Evolutionary conservation across 768 basidiomycete genomes (phyloP).

Genomic region (Leccinum sublutescens): DNA sequence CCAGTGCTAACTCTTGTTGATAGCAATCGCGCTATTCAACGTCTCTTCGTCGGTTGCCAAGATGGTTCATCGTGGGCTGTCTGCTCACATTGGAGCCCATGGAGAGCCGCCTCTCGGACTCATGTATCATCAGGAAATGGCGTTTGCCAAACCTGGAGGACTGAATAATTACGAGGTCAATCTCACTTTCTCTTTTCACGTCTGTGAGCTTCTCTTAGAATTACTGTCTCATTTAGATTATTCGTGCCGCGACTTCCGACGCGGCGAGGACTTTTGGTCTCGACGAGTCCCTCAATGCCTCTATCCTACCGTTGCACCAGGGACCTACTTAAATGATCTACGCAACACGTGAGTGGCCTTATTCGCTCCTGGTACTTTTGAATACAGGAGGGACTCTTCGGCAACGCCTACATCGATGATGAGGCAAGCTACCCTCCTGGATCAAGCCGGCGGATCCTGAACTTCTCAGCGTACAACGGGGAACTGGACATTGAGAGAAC

Average conservation of each 20-base stretch:
- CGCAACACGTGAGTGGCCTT: slow-evolving; percentile 63
- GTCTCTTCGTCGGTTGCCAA: slow-evolving; percentile 65
- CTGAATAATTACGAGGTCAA: slow-evolving; percentile 67
- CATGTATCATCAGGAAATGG: slow-evolving; percentile 79
- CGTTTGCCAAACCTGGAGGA: slow-evolving; percentile 60
- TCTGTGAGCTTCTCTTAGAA: background rate
- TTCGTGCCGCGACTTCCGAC: slow-evolving; percentile 65
- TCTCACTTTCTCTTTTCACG: background rate
- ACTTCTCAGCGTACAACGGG: slow-evolving; percentile 38
- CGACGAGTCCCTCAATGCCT: slow-evolving; percentile 43
- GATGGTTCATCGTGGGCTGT: slow-evolving; percentile 63
- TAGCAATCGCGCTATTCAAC: slow-evolving; percentile 67
- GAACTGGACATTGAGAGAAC: slow-evolving; percentile 38
- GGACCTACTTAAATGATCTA: slow-evolving; percentile 64
- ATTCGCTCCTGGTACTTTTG: slow-evolving; percentile 59
- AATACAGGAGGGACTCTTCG: slow-evolving; percentile 49
- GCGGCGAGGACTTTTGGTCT: slow-evolving; percentile 70
- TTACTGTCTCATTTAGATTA: slow-evolving; percentile 40
- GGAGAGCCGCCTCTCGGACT: slow-evolving; percentile 69
- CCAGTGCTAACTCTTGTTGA: background rate
- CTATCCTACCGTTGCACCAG: slow-evolving; percentile 61
- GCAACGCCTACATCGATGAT: slow-evolving; percentile 68
- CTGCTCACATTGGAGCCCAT: slow-evolving; percentile 69
- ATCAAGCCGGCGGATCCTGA: slow-evolving; percentile 43
- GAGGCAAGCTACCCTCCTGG: slow-evolving; percentile 61